Base-by-base conservation (phyloP, 169 alveolate genomes). In the Plasmodium cynomolgi region DNA sequence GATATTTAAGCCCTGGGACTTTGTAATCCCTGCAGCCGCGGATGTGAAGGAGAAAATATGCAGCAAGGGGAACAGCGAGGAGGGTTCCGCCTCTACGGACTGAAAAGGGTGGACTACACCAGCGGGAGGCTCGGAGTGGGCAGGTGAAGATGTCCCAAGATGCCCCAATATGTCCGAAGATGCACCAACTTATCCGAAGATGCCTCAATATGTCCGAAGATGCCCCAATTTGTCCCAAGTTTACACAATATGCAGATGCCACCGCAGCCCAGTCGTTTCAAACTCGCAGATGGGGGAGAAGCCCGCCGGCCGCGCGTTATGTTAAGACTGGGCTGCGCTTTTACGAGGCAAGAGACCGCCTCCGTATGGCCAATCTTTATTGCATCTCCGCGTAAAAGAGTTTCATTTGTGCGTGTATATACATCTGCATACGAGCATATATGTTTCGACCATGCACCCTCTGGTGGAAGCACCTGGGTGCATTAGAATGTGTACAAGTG, bases 1-100 rank as follows among this genome's bases (percentile, higher is more conserved):
- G 13, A 56, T 86, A 47, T 77, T 86, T 58, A 31, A 86, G 68
- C 93, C 93, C 4, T 86, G 93, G 93, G 93, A 86, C 71, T 86
- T 75, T 77, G 93, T 86, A 34, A 86, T 86, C 20, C 86, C 86
- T 15, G 93, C 93, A 13, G 93, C 93, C n/a, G 93, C 34, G 81
- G 72, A 86, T 20, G 93, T 86, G 62, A 74, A 86, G 33, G 82
- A 9, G 41, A 86, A 54, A 77, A 86, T 86, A 75, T 86, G 93
- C 58, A 58, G 58, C 77, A 85, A 85, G 23, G 31, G 79, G 26
- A 7, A 84, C 15, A 31, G 41, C 34, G 33, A 23, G 15, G 75
- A 8, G 1, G 75, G 2, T 26, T 20, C 26, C 15, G 17, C 75
- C 37, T 68, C 77, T 68, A 68, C 41, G 37, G 37, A 68, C 37